Percentiles rank a stretch among this genome's conserved stretches.
phyloP scores from a whole-genome alignment of 2,329 filamentous ascomycete species.

The Botrytis fabae region DNA sequence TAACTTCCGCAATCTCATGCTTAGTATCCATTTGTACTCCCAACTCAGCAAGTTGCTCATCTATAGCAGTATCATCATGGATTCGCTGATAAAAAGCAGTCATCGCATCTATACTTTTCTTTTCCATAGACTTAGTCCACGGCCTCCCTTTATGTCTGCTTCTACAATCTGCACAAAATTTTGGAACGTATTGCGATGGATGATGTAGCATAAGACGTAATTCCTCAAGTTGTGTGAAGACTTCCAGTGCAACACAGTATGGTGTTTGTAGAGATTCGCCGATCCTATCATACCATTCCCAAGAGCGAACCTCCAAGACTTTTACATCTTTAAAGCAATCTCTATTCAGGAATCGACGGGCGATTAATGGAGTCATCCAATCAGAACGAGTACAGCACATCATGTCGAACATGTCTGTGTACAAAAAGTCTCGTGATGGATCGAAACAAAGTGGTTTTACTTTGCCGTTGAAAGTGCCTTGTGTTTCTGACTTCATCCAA shows the following conservation, averaged over 20 bases:
- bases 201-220: not conserved
- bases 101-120: not conserved
- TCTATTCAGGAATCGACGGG: not conserved
- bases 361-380: too few relatives aligned
- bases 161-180: not conserved
- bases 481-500: not conserved
- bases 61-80: not conserved
- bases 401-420: not conserved
- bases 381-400: not conserved
- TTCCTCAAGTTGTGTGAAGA: slow-evolving; percentile 2
- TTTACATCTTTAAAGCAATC: not conserved
- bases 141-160: not conserved
- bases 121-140: not conserved
- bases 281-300: not conserved
- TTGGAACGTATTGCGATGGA: not conserved
- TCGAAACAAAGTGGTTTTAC: not conserved
- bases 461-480: not conserved
- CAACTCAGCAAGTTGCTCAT: not conserved
- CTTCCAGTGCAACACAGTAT: not conserved
- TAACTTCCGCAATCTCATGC: not conserved
- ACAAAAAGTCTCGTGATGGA: not conserved
- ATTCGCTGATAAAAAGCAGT: not conserved
- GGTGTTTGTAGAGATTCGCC: not conserved
- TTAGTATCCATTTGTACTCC: not conserved
- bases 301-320: slow-evolving; percentile 1